Evolutionary conservation across 2,329 filamentous ascomycete genomes (phyloP).

Genomic region (Fusarium lateritium): DNA sequence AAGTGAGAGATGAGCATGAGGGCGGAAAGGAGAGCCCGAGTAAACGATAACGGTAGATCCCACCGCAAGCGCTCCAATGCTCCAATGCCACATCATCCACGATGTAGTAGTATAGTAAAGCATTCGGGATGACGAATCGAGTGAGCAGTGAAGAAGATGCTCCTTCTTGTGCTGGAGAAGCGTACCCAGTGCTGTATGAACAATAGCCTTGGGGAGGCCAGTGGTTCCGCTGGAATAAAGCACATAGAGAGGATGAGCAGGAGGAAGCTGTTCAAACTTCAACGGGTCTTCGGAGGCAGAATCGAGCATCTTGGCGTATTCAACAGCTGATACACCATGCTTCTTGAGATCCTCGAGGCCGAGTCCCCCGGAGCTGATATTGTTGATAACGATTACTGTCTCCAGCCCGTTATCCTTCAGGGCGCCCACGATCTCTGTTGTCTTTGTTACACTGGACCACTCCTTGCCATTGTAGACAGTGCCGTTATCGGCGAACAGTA

Average conservation of each 20-base stretch:
- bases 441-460: constrained; percentile 85
- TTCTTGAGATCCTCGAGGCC: constrained; percentile 59
- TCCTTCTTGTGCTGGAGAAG: constrained; percentile 98
- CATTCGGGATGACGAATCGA: constrained; percentile 79
- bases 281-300: constrained; percentile 62
- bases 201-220: constrained; percentile 88
- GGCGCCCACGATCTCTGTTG: constrained; percentile 79
- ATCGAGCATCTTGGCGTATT: constrained; percentile 63
- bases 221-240: constrained; percentile 96
- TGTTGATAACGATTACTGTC: constrained; percentile 81
- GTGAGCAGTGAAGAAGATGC: constrained; percentile 87
- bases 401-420: constrained; percentile 74
- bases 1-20: constrained; percentile 84
- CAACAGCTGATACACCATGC: constrained; percentile 59
- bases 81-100: constrained; percentile 99
- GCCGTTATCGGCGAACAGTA: constrained; percentile 90
- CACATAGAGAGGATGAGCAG: constrained; percentile 93
- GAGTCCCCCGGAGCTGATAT: constrained; percentile 63
- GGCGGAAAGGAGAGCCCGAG: constrained; percentile 91
- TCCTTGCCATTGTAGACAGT: constrained; percentile 92
- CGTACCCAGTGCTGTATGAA: constrained; percentile 91
- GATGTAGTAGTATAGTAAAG: constrained; percentile 97
- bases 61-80: constrained; percentile 85
- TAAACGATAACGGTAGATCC: constrained; percentile 90
- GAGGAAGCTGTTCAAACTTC: constrained; percentile 81